Conservation (phyloP, 176 grass and related monocot genomes). For the Eragrostis nindensis region DNA sequence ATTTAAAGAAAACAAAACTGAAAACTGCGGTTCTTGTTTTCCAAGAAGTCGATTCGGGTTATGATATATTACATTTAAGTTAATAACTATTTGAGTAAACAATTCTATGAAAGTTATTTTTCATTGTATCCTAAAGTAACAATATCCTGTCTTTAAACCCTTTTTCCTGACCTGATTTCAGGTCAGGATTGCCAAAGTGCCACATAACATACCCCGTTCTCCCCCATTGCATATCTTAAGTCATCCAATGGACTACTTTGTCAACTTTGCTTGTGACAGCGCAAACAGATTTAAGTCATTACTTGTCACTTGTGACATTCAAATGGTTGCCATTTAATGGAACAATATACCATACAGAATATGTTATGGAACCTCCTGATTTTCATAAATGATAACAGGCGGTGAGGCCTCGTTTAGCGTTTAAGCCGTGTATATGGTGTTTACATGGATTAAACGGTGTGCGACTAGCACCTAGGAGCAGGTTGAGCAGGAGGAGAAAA, state of each 20-base stretch:
- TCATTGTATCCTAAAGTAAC: constrained; percentile 6
- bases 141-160: constrained; percentile 11
- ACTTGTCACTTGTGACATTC: constrained; percentile 23
- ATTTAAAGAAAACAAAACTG: constrained; percentile 38
- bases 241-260: constrained; percentile 33
- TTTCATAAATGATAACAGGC: too few species aligned
- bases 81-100: constrained; percentile 9
- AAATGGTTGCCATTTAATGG: constrained; percentile 5
- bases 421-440: too few species aligned
- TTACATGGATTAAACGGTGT: too few species aligned
- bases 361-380: background rate
- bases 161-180: constrained; percentile 4
- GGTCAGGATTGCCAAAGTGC: background rate
- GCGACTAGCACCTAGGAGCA: too few species aligned
- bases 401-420: too few species aligned
- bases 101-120: constrained; percentile 18
- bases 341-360: constrained; percentile 13
- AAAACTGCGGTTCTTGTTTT: constrained; percentile 4
- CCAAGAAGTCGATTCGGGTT: background rate
- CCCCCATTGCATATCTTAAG: constrained; percentile 6
- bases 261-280: constrained; percentile 19
- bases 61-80: background rate
- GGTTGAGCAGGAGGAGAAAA: too few species aligned
- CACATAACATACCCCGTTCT: background rate
- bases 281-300: constrained; percentile 22